These are phyloP conservation scores for Arthrobotrys musiformis DNA, from an alignment of 2,329 filamentous ascomycete species.

Conservation along the genomic window DNA sequence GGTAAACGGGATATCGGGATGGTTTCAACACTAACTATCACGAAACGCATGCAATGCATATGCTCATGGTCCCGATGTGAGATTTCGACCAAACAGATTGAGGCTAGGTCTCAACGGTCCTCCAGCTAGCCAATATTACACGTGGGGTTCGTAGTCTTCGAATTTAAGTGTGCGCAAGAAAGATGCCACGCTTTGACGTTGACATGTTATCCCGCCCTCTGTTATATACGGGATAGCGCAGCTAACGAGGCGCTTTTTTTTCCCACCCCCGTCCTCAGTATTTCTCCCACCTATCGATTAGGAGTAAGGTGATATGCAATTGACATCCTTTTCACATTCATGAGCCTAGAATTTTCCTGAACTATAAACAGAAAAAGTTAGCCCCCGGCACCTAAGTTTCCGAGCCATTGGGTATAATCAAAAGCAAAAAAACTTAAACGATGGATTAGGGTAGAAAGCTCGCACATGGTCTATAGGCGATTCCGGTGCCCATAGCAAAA, in stretches of 20 bases:
- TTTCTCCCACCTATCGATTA: not conserved
- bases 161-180: conserved; percentile 21
- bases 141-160: not conserved
- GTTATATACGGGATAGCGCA: conserved; percentile 11
- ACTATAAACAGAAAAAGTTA: conserved; percentile 18
- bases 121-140: not conserved
- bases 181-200: conserved; percentile 44
- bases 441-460: not conserved
- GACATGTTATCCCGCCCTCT: conserved; percentile 24
- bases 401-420: not conserved
- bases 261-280: not conserved
- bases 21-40: not conserved
- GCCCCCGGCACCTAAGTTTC: conserved; percentile 6
- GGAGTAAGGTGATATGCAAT: not conserved
- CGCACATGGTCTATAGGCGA: not conserved
- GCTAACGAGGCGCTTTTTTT: conserved; percentile 1
- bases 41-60: conserved; percentile 3
- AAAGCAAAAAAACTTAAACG: conserved; percentile 12
- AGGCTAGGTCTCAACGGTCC: not conserved
- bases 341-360: not conserved
- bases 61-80: not conserved
- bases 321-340: not conserved
- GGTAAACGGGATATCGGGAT: not conserved
- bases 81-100: conserved; percentile 1
- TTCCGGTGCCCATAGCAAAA: conserved; percentile 34